Conservation (phyloP, 2,329 filamentous ascomycete species). For the Ploettnerulaceae sp. region DNA sequence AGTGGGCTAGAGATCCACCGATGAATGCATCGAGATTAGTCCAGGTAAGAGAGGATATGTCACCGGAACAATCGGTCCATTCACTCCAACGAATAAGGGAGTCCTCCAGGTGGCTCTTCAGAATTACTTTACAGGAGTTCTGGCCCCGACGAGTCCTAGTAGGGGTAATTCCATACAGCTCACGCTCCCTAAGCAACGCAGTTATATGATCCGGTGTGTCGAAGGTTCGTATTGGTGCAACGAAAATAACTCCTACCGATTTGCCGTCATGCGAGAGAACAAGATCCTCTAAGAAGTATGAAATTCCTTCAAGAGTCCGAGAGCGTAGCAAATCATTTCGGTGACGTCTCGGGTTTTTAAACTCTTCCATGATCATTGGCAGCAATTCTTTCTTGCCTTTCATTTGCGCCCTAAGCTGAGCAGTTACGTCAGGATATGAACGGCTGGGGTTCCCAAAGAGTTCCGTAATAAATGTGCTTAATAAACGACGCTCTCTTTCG, state of each 20-base stretch:
- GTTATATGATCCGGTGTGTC: neutral
- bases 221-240: neutral
- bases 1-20: slow-evolving; percentile 60
- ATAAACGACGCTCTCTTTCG: neutral
- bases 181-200: slow-evolving; percentile 23
- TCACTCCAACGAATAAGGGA: slow-evolving; percentile 45
- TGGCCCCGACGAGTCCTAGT: slow-evolving; percentile 15
- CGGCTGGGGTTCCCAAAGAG: too few species aligned
- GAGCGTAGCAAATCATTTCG: neutral
- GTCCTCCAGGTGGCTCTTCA: slow-evolving; percentile 42
- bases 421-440: too few species aligned
- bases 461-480: neutral
- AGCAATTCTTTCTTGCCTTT: neutral
- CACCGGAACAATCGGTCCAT: slow-evolving; percentile 58
- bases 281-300: slow-evolving; percentile 1
- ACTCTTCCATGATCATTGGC: neutral
- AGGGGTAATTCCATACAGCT: slow-evolving; percentile 24
- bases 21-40: slow-evolving; percentile 47
- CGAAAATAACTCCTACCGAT: neutral
- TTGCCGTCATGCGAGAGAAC: neutral
- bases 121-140: slow-evolving; percentile 21
- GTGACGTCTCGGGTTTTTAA: neutral
- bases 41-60: slow-evolving; percentile 56
- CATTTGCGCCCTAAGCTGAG: neutral
- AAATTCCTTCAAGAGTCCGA: neutral